Base-by-base conservation (phyloP, 371 early-diverging fungal genomes). In the Apophysomyces trapeziformis region DNA sequence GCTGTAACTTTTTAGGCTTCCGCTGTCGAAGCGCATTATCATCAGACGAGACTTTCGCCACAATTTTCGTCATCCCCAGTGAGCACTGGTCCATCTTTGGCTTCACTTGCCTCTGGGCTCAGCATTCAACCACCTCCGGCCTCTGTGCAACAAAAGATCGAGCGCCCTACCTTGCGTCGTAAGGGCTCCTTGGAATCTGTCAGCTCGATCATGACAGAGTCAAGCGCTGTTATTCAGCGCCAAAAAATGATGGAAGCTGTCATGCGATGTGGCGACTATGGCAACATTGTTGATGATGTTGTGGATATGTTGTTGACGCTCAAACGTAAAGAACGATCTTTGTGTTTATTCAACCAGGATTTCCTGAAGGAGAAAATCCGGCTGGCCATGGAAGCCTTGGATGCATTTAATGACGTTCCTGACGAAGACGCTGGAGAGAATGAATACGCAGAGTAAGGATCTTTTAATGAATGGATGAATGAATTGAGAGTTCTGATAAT, bases 241-340 rank as follows among this genome's bases (percentile, higher is more conserved):
- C 75, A 77, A 66, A 80, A 72, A 56, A 60, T 80, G 57, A 38
- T 66, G 14, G 67, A 75, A 7, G 79, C 76, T 12, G 69, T 80
- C 7, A 38, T 63, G 9, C 38, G 65, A 8, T 71, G 79, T 41
- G 80, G 80, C 36, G 72, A 76, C 43, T 76, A 74, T 56, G 74
- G 74, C 8, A 77, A 75, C 8, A 67, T 73, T 39, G 11, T 66
- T 11, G 64, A 70, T 6, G 79, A 78, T 37, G 59, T 83, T n/a
- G 77, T 80, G 1, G 80, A 83, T 43, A 50, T 83, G 64, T 68
- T 83, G 11, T 67, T 77, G 59, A 75, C 80, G 7, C 69, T 83
- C 14, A 76, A 69, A 43, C 70, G 65, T 7, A 73, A 77, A 56
- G 83, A 83, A 45, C 58, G 80, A 4, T 74, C 79, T 1, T 66